phyloP scores from a whole-genome alignment of 2,329 filamentous ascomycete genomes.

The Chrysoporthe cubensis region DNA sequence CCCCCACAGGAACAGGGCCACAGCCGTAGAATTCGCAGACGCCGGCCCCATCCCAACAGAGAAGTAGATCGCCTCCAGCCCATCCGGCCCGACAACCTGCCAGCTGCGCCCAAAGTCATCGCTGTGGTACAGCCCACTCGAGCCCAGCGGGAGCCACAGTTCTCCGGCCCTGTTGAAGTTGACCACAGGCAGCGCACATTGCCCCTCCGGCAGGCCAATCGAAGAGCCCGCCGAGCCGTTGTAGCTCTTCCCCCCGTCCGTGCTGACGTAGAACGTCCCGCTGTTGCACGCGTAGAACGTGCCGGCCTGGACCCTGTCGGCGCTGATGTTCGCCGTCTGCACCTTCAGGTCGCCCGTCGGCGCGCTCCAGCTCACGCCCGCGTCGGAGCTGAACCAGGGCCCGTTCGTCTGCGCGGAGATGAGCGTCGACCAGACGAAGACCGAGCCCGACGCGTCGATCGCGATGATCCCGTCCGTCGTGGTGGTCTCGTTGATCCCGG shows the following conservation, averaged over 20 bases:
- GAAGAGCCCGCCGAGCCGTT: conserved; percentile 8
- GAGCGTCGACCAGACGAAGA: conserved; percentile 20
- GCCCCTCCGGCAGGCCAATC: conserved; percentile 7
- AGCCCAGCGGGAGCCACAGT: conserved; percentile 16
- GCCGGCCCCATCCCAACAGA: conserved; percentile 12
- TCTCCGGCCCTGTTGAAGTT: conserved; percentile 19
- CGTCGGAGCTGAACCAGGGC: conserved; percentile 13
- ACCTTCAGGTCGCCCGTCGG: conserved; percentile 10
- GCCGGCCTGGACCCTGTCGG: conserved; percentile 8
- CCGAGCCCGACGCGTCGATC: conserved; percentile 9
- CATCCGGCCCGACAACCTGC: background rate
- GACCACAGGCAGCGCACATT: conserved; percentile 15
- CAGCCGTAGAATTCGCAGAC: conserved; percentile 7
- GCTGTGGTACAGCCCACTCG: conserved; percentile 18
- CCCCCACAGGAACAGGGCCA: conserved; percentile 14
- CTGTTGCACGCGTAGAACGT: conserved; percentile 20
- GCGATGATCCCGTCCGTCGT: conserved; percentile 10
- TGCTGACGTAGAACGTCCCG: conserved; percentile 18
- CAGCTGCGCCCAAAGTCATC: conserved; percentile 13
- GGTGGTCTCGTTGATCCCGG: conserved; percentile 6
- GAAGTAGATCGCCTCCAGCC: conserved; percentile 14
- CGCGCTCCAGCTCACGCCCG: conserved; percentile 8
- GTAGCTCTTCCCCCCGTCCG: conserved; percentile 16
- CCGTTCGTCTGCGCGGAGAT: background rate
- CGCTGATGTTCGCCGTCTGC: conserved; percentile 10